Base-by-base conservation (phyloP, 2,329 filamentous ascomycete species). In the Teratosphaeriaceae sp. region DNA sequence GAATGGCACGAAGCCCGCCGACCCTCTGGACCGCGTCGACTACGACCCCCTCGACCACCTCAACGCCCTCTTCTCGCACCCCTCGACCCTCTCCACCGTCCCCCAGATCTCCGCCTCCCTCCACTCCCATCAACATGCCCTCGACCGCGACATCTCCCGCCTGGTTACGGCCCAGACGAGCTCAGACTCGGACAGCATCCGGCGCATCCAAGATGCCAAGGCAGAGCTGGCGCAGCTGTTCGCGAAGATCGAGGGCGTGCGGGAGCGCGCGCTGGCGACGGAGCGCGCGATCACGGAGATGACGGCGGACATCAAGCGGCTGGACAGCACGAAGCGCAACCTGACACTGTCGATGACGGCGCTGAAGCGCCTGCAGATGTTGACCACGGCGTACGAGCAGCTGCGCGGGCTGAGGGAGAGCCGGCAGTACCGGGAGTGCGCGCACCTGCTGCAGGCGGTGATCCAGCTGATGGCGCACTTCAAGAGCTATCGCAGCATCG, bases 301-400 rank as follows among this genome's bases (percentile, higher is more conserved):
- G 92, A 98, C 92, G 48, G 88, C 92, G 45, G 92, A 98, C 61
- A 98, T 98, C 65, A 98, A 98, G 71, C 82, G 90, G 53, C 76
- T 98, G 51, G 92, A 98, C 67, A 86, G 85, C 65, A 96, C 92
- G 27, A 98, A 98, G 73, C 84, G 84, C 65, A 98, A 98, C 66
- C 75, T 98, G 48, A 96, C 92, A 8, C 75, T 94, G 42, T 96
- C 88, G 52, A 98, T 98, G 92, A 98, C 92, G 33, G 90, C 90
- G 18, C 73, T 98, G 58, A 98, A 98, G 72, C 78, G 92, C 36
- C 75, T 98, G 56, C 92, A 98, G 73, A 98, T 98, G 92, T 71
- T 98, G 61, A 97, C 92, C 4, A 97, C 92, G 3, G 92, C 92
- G n/a, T 98, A 97, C 67, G 92, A 97, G 62, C 92, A 98, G 69